Evolutionary conservation across 345 rosid species (phyloP), one percentile per base, ranked within the genome.

Genomic region (Syzygium grande): DNA sequence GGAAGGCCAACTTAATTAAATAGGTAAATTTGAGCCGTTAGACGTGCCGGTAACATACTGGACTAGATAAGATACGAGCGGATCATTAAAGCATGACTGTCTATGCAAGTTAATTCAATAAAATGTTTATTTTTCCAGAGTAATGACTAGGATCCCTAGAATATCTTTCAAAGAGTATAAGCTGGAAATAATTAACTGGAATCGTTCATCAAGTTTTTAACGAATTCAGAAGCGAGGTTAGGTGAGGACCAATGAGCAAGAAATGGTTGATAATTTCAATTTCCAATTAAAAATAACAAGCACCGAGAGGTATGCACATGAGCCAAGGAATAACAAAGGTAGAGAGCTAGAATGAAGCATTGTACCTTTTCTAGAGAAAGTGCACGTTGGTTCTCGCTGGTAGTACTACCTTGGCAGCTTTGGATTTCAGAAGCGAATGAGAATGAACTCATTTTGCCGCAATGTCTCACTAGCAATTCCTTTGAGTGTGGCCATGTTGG

Each of bases 261-360:
- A 51, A 51, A 23, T 56, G 11, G 27, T 9, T 56, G 61, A 56
- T 27, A 56, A 4, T 23, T 56, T 56, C 61, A 2, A 56, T 56
- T 56, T 56, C 6, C 2, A 22, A 22, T 22, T 9, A 2, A 9
- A 56, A 23, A 56, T 22, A 23, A 56, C 61, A 22, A 56, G 61
- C 61, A 56, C 27, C 5, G 4, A 56, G 61, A 0, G 0, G 0
- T 9, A 23, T 56, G 12, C 1, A 8, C 5, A 22, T 56, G 23
- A 56, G 10, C 61, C 61, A 9, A 56, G 23, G n/a, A 56, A 56
- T 23, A 5, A 56, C n/a, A 23, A 25, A 56, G n/a, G n/a, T 23
- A 23, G n/a, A 56, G n/a, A 55, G 58, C 6, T 22, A 56, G 61
- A 56, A 56, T 56, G 23, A 56, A 56, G 61, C 9, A 23, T 56